These are phyloP conservation scores for Nitzschia sp. DNA, from an alignment of 108 stramenopile genomes.

Conservation along the genomic window DNA sequence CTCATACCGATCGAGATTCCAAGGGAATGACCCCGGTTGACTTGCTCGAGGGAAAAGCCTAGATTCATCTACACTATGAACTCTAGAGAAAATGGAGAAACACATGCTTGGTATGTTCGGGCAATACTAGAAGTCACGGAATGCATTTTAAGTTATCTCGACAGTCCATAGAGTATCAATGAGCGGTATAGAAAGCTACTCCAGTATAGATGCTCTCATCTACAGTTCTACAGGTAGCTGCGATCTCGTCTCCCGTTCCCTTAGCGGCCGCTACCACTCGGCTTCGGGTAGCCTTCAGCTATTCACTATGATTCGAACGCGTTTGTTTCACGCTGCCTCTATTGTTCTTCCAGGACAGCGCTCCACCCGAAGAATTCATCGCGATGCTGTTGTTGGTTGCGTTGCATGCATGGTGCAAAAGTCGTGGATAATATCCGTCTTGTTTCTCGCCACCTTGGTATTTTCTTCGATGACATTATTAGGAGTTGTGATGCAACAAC, in stretches of 20 bases:
- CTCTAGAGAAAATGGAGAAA: too few relatives aligned
- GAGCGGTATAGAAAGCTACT: not conserved
- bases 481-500: too few relatives aligned
- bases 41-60: constrained; percentile 50
- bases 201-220: not conserved
- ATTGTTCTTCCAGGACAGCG: not conserved
- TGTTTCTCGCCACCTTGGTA: too few relatives aligned
- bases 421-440: too few relatives aligned
- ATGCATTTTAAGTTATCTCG: too few relatives aligned
- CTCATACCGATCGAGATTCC: constrained; percentile 77
- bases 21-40: constrained; percentile 79
- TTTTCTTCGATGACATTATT: too few relatives aligned
- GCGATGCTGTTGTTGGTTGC: too few relatives aligned
- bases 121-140: too few relatives aligned
- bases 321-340: not conserved
- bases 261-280: not conserved
- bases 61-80: not conserved
- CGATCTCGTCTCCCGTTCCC: not conserved
- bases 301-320: not conserved
- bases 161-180: too few relatives aligned
- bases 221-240: not conserved
- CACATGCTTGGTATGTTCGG: too few relatives aligned
- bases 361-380: too few relatives aligned
- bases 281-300: not conserved
- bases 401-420: too few relatives aligned